Evolutionary conservation across 2,329 filamentous ascomycete genomes (phyloP).

Genomic region (Mollisia scopiformis): DNA sequence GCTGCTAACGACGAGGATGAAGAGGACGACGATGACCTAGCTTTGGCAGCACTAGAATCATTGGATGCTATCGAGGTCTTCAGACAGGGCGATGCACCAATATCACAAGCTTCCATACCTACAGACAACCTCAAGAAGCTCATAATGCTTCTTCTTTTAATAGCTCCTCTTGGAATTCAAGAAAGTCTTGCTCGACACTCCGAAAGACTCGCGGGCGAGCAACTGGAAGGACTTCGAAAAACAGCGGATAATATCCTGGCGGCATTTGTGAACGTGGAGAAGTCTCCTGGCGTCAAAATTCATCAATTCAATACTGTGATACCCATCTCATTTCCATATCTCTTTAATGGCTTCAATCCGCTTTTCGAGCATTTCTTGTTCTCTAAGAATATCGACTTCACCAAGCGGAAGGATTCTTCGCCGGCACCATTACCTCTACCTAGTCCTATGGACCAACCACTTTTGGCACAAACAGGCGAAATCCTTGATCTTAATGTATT

Average conservation of each 20-base stretch:
- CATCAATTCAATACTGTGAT: constrained; percentile 63
- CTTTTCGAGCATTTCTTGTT: constrained; percentile 79
- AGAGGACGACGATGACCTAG: constrained; percentile 62
- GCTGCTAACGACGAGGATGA: constrained; percentile 47
- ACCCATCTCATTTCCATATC: constrained; percentile 61
- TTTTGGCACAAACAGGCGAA: constrained; percentile 57
- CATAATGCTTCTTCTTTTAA: constrained; percentile 69
- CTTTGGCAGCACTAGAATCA: constrained; percentile 69
- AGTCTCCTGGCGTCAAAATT: constrained; percentile 64
- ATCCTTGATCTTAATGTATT: constrained; percentile 68
- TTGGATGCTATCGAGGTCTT: constrained; percentile 67
- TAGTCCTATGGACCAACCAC: constrained; percentile 37
- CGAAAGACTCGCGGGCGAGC: constrained; percentile 56
- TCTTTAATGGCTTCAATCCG: constrained; percentile 69
- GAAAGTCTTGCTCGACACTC: constrained; percentile 67
- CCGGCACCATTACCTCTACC: constrained; percentile 17
- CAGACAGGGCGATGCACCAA: constrained; percentile 53
- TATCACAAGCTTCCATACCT: constrained; percentile 70
- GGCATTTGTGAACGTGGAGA: constrained; percentile 67
- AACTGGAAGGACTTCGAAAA: constrained; percentile 58
- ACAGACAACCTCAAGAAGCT: constrained; percentile 73
- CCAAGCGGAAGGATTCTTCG: constrained; percentile 35
- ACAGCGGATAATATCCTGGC: constrained; percentile 68
- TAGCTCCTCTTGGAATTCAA: constrained; percentile 66
- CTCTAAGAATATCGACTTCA: constrained; percentile 70